A percentile compares a stretch with the other conserved stretches of the same genome.
These are phyloP conservation scores for Avena insularis DNA, from an alignment of 176 grass and related monocot species.

Conservation along the genomic window DNA sequence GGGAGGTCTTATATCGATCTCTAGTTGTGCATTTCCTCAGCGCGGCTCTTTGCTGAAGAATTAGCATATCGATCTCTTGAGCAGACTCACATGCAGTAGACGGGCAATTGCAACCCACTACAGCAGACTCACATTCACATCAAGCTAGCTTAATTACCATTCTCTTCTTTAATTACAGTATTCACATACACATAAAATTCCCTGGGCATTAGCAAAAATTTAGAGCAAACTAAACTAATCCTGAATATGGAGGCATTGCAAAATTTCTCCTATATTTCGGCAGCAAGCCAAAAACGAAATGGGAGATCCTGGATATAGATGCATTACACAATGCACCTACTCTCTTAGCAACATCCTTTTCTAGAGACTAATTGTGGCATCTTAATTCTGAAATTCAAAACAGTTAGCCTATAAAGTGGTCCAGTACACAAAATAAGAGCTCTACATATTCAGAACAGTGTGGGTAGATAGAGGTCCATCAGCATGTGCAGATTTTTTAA, in stretches of 20 bases:
- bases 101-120: constrained; percentile 18
- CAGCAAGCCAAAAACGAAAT: not conserved
- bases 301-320: too few species aligned
- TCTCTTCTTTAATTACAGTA: not conserved
- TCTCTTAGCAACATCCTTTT: too few species aligned
- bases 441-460: too few species aligned
- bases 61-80: not conserved
- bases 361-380: not conserved
- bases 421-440: constrained; percentile 29
- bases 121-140: not conserved
- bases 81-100: not conserved
- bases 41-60: constrained; percentile 5
- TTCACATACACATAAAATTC: not conserved
- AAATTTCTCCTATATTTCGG: not conserved
- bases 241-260: not conserved
- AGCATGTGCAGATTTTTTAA: too few species aligned
- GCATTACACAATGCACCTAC: too few species aligned
- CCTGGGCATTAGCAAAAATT: not conserved
- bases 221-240: not conserved
- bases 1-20: not conserved
- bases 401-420: not conserved
- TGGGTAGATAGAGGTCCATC: too few species aligned
- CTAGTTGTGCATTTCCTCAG: constrained; percentile 26
- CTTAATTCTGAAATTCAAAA: not conserved
- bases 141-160: constrained; percentile 28